Conservation (phyloP, 192 early-diverging fungal species). For the Kickxella alabastrina region DNA sequence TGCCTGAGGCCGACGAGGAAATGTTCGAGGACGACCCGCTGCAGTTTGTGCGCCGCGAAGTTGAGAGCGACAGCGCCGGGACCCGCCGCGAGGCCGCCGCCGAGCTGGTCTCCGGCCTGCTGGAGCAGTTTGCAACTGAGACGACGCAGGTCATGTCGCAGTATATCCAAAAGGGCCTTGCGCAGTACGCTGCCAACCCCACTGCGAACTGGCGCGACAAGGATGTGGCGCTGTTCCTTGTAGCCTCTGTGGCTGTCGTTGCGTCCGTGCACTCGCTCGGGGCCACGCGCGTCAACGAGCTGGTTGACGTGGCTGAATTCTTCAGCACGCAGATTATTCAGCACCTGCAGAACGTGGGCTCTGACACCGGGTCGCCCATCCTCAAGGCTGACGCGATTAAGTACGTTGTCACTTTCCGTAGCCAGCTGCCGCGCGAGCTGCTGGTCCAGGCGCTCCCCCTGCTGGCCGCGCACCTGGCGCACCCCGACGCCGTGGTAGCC, state of each 20-base stretch:
- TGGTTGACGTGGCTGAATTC: slow-evolving; percentile 79
- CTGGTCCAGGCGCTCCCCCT: slow-evolving; percentile 72
- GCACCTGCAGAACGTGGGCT: slow-evolving; percentile 71
- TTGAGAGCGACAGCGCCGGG: slow-evolving; percentile 88
- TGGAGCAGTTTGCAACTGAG: slow-evolving; percentile 81
- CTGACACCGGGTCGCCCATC: slow-evolving; percentile 71
- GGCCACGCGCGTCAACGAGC: slow-evolving; percentile 77
- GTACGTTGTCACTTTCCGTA: slow-evolving; percentile 90
- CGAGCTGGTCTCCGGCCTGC: slow-evolving; percentile 85
- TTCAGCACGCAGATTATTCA: slow-evolving; percentile 78
- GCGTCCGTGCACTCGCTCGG: slow-evolving; percentile 75
- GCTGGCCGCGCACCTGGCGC: slow-evolving; percentile 75
- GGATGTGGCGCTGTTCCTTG: slow-evolving; percentile 90
- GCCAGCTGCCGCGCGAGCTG: slow-evolving; percentile 83
- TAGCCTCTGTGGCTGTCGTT: slow-evolving; percentile 83
- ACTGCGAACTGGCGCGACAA: slow-evolving; percentile 86
- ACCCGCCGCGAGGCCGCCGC: slow-evolving; percentile 90
- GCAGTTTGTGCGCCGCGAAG: slow-evolving; percentile 87
- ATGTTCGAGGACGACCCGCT: slow-evolving; percentile 96
- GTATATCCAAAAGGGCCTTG: slow-evolving; percentile 69
- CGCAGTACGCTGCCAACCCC: slow-evolving; percentile 70
- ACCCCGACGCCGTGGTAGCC: slow-evolving; percentile 76
- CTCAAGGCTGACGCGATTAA: slow-evolving; percentile 94
- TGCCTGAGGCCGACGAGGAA: slow-evolving; percentile 87
- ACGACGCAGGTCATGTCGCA: slow-evolving; percentile 78